phyloP scores from a whole-genome alignment of 495 filamentous ascomycete species.

The Penicillium turbatum region DNA sequence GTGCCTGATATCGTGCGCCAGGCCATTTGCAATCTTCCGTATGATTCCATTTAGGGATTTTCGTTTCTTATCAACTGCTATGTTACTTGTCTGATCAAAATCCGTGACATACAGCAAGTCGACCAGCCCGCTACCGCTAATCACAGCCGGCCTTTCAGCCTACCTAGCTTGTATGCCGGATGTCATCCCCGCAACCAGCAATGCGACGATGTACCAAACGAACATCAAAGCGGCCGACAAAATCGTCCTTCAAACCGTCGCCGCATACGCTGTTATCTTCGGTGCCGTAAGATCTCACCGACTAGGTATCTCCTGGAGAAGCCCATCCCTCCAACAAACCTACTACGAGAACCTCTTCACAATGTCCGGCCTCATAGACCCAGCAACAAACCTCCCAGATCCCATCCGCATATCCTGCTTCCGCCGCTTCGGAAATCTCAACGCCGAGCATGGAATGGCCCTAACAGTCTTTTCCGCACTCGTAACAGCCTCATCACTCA shows the following conservation, averaged over 20 bases:
- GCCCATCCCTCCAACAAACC: slow-evolving; percentile 14
- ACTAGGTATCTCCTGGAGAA: slow-evolving; percentile 16
- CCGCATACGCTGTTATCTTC: slow-evolving; percentile 33
- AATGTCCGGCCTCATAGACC: slow-evolving; percentile 30
- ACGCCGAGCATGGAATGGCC: slow-evolving; percentile 37
- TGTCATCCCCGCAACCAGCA: slow-evolving; percentile 18
- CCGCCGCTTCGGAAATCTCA: slow-evolving; percentile 32
- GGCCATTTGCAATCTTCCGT: slow-evolving; percentile 30
- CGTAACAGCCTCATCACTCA: slow-evolving; percentile 31
- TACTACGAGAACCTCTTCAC: slow-evolving; percentile 36
- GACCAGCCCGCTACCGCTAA: slow-evolving; percentile 27
- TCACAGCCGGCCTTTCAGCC: slow-evolving; percentile 33
- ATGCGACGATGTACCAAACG: slow-evolving; percentile 28
- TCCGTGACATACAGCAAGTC: slow-evolving; percentile 9
- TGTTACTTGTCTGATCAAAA: neutral
- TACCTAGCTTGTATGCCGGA: slow-evolving; percentile 26
- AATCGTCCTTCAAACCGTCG: slow-evolving; percentile 26
- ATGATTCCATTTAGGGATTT: slow-evolving; percentile 2
- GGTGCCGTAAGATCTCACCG: slow-evolving; percentile 30
- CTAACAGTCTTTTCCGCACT: slow-evolving; percentile 31
- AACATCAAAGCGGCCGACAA: slow-evolving; percentile 19
- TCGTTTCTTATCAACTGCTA: neutral
- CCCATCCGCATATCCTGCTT: slow-evolving; percentile 27
- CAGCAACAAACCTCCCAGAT: slow-evolving; percentile 13
- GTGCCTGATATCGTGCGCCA: slow-evolving; percentile 26